Conservation (phyloP, 805 yeast species). For the Scheffersomyces spartinae region DNA sequence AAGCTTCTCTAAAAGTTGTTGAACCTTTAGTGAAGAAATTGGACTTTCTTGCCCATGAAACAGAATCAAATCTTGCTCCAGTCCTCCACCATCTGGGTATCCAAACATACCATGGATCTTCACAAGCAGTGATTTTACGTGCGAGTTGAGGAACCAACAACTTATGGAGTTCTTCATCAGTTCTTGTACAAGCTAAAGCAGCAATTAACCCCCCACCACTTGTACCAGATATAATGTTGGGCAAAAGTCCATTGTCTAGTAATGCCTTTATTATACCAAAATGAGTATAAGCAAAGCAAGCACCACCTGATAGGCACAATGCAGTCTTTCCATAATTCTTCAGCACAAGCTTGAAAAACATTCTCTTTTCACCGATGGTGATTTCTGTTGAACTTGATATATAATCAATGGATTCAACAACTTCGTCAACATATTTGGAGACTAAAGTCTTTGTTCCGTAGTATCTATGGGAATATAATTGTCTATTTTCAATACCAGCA, state of each 20-base stretch:
- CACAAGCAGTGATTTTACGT: constrained; percentile 55
- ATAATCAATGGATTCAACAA: constrained; percentile 33
- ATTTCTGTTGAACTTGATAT: constrained; percentile 29
- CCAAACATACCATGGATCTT: constrained; percentile 51
- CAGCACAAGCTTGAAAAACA: constrained; percentile 44
- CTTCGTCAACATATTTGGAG: constrained; percentile 41
- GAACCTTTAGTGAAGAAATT: constrained; percentile 67
- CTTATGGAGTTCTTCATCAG: constrained; percentile 50
- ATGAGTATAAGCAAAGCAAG: constrained; percentile 66
- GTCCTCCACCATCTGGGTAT: constrained; percentile 56
- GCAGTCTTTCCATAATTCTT: constrained; percentile 66
- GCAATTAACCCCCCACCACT: constrained; percentile 77
- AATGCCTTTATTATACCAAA: constrained; percentile 68
- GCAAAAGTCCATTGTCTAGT: constrained; percentile 53
- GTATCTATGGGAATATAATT: constrained; percentile 61
- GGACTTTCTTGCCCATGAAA: constrained; percentile 60
- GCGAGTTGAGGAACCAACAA: constrained; percentile 53
- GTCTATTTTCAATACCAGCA: constrained; percentile 68
- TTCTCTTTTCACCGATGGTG: constrained; percentile 28
- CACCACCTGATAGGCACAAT: constrained; percentile 68
- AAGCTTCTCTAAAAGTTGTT: constrained; percentile 60
- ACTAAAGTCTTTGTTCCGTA: constrained; percentile 62
- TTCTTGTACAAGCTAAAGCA: constrained; percentile 57
- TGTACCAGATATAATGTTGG: constrained; percentile 64
- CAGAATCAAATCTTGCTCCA: constrained; percentile 69